Conservation (phyloP, 2,329 filamentous ascomycete species). For the Waltergamsia citrina region DNA sequence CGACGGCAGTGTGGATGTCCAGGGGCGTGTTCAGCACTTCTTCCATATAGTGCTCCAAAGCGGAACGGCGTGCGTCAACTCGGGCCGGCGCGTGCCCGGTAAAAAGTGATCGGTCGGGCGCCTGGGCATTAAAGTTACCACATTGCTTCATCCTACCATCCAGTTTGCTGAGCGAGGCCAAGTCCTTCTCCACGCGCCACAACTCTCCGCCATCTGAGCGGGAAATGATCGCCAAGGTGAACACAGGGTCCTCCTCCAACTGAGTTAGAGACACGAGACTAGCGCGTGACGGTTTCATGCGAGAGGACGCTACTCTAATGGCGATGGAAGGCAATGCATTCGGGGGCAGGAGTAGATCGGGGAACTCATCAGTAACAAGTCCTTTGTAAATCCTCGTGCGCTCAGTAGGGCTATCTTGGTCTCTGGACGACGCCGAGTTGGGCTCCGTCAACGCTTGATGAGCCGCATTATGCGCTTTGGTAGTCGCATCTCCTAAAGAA, state of each 20-base stretch:
- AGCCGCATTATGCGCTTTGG: constrained; percentile 3
- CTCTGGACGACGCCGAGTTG: background rate
- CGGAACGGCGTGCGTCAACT: constrained; percentile 74
- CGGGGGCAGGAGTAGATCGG: constrained; percentile 74
- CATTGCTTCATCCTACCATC: constrained; percentile 74
- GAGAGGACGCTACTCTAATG: constrained; percentile 82
- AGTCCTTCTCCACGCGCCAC: constrained; percentile 93
- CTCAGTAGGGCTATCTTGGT: constrained; percentile 24
- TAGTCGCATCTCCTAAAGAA: background rate
- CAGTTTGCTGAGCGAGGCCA: constrained; percentile 67
- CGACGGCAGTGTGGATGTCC: constrained; percentile 64
- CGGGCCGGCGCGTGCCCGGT: constrained; percentile 89
- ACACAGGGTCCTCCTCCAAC: constrained; percentile 85
- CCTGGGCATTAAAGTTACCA: constrained; percentile 60
- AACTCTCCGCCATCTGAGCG: constrained; percentile 69
- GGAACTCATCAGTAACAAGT: constrained; percentile 76
- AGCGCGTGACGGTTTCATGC: constrained; percentile 84
- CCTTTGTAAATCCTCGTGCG: constrained; percentile 60
- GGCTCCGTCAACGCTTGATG: background rate
- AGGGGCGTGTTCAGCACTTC: constrained; percentile 74
- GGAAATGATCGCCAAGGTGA: constrained; percentile 78
- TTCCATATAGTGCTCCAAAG: constrained; percentile 79
- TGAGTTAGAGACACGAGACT: constrained; percentile 74
- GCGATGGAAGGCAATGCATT: constrained; percentile 81
- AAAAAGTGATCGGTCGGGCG: constrained; percentile 81